Evolutionary conservation across 495 filamentous ascomycete species (phyloP), one percentile per base, ranked within the genome.

Genomic region (Podospora appendiculata): DNA sequence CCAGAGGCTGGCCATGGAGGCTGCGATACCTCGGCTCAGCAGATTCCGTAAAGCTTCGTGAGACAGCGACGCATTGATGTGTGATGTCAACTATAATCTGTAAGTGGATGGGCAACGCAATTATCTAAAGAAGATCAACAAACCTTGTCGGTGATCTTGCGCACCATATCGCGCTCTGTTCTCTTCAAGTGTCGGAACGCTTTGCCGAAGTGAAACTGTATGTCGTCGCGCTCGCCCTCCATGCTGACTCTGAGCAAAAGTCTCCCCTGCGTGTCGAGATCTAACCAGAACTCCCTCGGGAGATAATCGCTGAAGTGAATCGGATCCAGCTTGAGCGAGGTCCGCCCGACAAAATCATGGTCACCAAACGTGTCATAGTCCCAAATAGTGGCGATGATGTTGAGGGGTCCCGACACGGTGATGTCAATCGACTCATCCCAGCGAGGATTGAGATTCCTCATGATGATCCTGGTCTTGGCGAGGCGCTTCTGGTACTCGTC

Each of bases 401-500:
- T 96, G 40, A 97, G 73, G 35, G 92, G 82, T 1, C 94, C 91
- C 48, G 86, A 82, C 0, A 94, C 95, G 17, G 90, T 92, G 58
- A 99, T 96, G 62, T 99, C 94, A 13, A 96, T 84, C 3, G 89
- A 86, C 70, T 97, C 94, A 60, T 99, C 94, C 94, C 94, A 99
- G 13, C 94, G 84, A 16, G 94, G 94, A 63, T 94, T 99, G 17
- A 99, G 79, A 58, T 86, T 95, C 51, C 85, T 80, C 68, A 91
- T 92, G 51, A 97, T 85, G 48, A 95, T 90, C 45, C 91, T 82
- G 18, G 94, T 97, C 72, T 96, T 96, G 48, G 88, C 83, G 40
- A 99, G 82, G n/a, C 94, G 86, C 65, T 96, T 97, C 64, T 96
- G 92, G 65, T 94, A 97, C 64, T 99, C 94, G 60, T 99, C 94